phyloP scores from a whole-genome alignment of 2,329 filamentous ascomycete species.

The Coleophoma crateriformis region DNA sequence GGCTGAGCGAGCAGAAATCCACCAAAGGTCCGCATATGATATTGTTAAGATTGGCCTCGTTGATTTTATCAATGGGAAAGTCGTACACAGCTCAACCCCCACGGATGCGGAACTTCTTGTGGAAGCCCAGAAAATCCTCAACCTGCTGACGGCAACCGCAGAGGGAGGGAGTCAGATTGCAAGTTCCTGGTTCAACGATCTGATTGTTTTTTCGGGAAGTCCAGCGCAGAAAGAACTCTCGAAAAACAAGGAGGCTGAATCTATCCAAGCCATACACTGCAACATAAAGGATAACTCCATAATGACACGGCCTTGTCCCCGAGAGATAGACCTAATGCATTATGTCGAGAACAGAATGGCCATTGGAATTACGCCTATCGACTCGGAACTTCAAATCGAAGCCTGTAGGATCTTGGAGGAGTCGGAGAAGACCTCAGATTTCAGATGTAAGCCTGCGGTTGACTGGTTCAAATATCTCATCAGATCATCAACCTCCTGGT shows the following conservation, averaged over 20 bases:
- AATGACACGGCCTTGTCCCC: constrained; percentile 6
- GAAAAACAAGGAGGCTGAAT: neutral
- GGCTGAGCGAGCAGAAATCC: constrained; percentile 32
- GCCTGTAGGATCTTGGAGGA: constrained; percentile 52
- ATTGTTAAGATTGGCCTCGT: constrained; percentile 52
- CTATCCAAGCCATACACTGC: neutral
- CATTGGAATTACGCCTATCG: constrained; percentile 53
- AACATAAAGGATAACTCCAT: neutral
- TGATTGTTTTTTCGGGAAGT: constrained; percentile 44
- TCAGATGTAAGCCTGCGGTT: constrained; percentile 26
- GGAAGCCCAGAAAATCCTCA: constrained; percentile 57
- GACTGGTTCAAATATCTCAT: constrained; percentile 53
- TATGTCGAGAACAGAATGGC: constrained; percentile 18
- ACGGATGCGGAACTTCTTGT: constrained; percentile 48
- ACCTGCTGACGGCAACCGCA: constrained; percentile 29
- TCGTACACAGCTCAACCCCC: constrained; percentile 34
- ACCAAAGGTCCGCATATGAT: constrained; percentile 54
- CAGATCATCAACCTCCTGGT: constrained; percentile 45
- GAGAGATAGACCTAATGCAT: constrained; percentile 15
- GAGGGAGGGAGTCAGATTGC: constrained; percentile 22
- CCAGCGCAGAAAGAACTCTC: constrained; percentile 3
- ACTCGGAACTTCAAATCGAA: constrained; percentile 54
- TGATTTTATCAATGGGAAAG: constrained; percentile 41
- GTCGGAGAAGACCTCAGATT: constrained; percentile 38
- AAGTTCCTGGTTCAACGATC: constrained; percentile 52